phyloP scores from a whole-genome alignment of 768 basidiomycete species.

The Aureoboletus auriporus region DNA sequence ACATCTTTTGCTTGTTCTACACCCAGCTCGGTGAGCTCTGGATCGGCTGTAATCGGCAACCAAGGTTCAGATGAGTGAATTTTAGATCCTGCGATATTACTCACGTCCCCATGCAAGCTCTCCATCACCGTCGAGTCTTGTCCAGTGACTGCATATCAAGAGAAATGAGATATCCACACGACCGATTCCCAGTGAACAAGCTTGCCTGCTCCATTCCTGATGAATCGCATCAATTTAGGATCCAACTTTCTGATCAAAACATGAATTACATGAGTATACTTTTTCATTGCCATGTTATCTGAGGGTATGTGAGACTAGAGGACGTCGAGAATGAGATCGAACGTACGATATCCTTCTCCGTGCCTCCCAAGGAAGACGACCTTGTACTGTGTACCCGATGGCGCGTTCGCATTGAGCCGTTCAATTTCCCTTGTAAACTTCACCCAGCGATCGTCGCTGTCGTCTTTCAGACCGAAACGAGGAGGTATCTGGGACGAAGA shows the following conservation, averaged over 20 bases:
- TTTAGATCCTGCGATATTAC: constrained; percentile 21
- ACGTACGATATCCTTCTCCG: constrained; percentile 70
- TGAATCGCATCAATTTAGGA: not conserved
- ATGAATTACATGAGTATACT: constrained; percentile 45
- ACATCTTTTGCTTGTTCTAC: constrained; percentile 49
- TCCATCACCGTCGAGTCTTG: constrained; percentile 57
- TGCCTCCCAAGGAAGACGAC: constrained; percentile 65
- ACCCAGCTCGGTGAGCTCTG: constrained; percentile 57
- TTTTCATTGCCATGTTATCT: constrained; percentile 71
- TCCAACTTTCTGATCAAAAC: not conserved
- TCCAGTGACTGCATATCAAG: constrained; percentile 37
- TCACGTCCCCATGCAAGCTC: constrained; percentile 72
- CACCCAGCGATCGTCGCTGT: constrained; percentile 47
- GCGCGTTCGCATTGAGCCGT: constrained; percentile 41
- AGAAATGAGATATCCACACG: not conserved
- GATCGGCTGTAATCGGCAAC: constrained; percentile 47
- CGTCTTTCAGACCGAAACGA: constrained; percentile 57
- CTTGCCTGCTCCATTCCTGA: constrained; percentile 59
- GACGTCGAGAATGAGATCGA: not conserved
- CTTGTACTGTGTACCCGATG: constrained; percentile 47
- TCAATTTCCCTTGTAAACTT: constrained; percentile 39
- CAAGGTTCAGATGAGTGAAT: not conserved
- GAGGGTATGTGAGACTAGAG: constrained; percentile 32
- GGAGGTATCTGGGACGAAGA: constrained; percentile 41
- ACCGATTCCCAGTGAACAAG: constrained; percentile 4